phyloP scores from a whole-genome alignment of 352 stramenopile genomes.

The Phytophthora melonis region DNA sequence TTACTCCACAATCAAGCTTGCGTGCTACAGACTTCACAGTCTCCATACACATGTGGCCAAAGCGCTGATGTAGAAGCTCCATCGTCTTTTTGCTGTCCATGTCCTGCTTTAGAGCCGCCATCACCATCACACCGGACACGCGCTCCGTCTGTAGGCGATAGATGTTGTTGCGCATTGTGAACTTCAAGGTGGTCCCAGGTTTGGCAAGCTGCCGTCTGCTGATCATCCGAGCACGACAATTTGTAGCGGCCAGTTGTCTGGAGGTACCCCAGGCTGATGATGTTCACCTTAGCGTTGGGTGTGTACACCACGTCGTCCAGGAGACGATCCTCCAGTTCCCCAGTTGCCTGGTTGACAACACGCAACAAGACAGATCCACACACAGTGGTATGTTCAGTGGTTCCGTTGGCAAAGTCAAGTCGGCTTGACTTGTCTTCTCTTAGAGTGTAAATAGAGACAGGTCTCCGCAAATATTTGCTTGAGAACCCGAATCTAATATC shows the following conservation, averaged over 20 bases:
- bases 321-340: conserved; percentile 6
- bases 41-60: conserved; percentile 11
- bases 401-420: conserved; percentile 8
- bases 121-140: conserved; percentile 1
- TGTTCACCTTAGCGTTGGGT: conserved; percentile 1
- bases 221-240: conserved; percentile 3
- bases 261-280: conserved; percentile 21
- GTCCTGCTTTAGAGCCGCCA: conserved; percentile 2
- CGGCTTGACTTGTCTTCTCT: background rate
- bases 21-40: background rate
- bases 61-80: conserved; percentile 19
- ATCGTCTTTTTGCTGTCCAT: conserved; percentile 1
- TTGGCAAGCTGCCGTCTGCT: conserved; percentile 16
- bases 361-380: conserved; percentile 10
- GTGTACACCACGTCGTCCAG: conserved; percentile 17
- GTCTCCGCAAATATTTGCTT: conserved; percentile 15
- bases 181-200: conserved; percentile 1
- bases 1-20: conserved; percentile 17
- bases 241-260: conserved; percentile 13
- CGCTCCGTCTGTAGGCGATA: conserved; percentile 9
- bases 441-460: conserved; percentile 10
- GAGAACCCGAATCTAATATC: conserved; percentile 11
- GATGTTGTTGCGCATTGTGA: conserved; percentile 16
- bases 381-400: background rate
- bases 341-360: conserved; percentile 11